Evolutionary conservation across 1,284 basidiomycete species (phyloP).

Genomic region (Ustilago curta): DNA sequence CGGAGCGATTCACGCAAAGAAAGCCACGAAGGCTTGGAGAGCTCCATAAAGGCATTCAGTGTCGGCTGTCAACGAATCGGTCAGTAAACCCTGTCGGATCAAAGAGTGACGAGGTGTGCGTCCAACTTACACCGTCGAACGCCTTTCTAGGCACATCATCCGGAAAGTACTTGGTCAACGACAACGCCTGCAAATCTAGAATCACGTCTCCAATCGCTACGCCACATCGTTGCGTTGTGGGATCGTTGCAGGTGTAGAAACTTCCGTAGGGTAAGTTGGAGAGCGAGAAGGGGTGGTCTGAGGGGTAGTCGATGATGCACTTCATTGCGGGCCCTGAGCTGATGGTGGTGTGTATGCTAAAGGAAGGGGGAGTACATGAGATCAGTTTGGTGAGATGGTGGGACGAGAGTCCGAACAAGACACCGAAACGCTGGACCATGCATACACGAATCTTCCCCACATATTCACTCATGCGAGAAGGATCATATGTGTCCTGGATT

Average conservation of each 20-base stretch:
- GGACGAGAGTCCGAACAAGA: no score
- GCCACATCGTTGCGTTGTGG: slow-evolving; percentile 16
- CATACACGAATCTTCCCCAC: no score
- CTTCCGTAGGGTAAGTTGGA: slow-evolving; percentile 56
- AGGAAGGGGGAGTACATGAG: no score
- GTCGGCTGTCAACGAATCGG: slow-evolving; percentile 20
- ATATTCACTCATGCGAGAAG: no score
- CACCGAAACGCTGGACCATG: no score
- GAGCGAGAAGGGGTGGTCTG: slow-evolving; percentile 49
- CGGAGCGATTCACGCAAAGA: slow-evolving; percentile 32
- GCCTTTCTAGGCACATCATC: not conserved
- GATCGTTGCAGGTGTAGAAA: slow-evolving; percentile 26
- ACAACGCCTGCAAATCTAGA: slow-evolving; percentile 46
- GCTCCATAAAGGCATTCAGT: slow-evolving; percentile 42
- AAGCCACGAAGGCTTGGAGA: slow-evolving; percentile 10
- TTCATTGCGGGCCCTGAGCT: slow-evolving; percentile 9
- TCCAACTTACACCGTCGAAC: slow-evolving; percentile 1
- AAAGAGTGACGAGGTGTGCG: not conserved
- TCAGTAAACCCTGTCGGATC: not conserved
- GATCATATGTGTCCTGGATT: no score
- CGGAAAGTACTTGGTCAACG: slow-evolving; percentile 9
- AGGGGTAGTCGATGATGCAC: slow-evolving; percentile 20
- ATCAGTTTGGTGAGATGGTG: no score
- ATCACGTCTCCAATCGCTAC: slow-evolving; percentile 52
- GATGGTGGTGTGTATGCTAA: not conserved